Percentiles rank a stretch among this genome's conserved stretches.
phyloP scores from a whole-genome alignment of 805 yeast species.

The Schizosaccharomyces osmophilus region DNA sequence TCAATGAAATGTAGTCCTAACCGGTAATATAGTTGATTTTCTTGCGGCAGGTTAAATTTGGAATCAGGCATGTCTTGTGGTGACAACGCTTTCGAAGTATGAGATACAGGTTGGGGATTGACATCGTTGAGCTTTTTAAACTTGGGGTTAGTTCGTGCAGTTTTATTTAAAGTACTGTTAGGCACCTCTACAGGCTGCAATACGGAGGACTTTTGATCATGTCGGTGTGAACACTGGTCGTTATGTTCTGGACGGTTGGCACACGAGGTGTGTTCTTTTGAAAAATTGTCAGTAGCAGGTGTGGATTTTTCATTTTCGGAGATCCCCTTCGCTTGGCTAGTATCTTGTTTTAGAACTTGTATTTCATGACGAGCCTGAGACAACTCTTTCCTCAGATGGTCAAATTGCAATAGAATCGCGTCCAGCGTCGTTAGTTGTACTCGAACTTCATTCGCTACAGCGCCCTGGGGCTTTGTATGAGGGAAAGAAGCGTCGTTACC shows the following conservation, averaged over 20 bases:
- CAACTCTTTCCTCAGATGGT: neutral
- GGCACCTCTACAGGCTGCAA: no score
- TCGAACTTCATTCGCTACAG: neutral
- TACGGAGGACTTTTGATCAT: neutral
- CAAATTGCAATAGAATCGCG: neutral
- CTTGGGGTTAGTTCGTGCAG: neutral
- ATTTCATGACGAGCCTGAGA: neutral
- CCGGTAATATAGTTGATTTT: neutral
- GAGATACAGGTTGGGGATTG: neutral
- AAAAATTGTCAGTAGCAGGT: neutral
- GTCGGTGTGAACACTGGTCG: neutral
- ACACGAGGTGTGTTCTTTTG: neutral
- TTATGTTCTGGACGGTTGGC: neutral
- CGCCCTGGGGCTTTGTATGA: neutral
- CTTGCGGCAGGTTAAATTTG: neutral
- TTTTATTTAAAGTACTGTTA: neutral
- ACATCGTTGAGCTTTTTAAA: neutral
- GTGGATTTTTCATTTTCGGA: neutral
- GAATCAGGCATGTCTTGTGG: neutral
- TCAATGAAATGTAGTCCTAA: neutral
- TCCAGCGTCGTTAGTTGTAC: neutral
- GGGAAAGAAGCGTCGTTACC: neutral
- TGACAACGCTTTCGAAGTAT: neutral
- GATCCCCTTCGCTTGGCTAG: neutral
- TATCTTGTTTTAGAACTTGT: neutral